Base-by-base conservation (phyloP, 495 filamentous ascomycete genomes). In the Penicillium daleae region DNA sequence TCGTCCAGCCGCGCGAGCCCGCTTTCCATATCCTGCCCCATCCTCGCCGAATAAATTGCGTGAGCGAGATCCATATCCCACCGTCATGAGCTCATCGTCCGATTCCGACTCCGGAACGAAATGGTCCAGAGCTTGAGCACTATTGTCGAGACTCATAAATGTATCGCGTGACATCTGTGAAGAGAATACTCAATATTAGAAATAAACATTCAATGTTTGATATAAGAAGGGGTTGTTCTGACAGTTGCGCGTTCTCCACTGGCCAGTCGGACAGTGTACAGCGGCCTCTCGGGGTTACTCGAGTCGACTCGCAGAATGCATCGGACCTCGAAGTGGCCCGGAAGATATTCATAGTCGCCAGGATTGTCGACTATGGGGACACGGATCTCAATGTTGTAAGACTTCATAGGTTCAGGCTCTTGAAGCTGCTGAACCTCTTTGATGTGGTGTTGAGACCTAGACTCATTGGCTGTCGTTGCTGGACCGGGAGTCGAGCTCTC, bases 331-430 rank as follows among this genome's bases (percentile, higher is more conserved):
- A 72, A 78, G 59, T 84, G 78, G 8, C 79, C 83, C n/a, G 71
- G 72, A 10, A 82, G 76, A 54, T 72, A 75, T 32, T 80, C 69
- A 63, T 85, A 87, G 56, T 85, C 81, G 58, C 77, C 75, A 4
- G 63, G 59, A n/a, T 77, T 66, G 22, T 71, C 56, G 24, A 79
- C 65, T 0, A 56, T 48, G 9, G 82, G 81, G 9, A 85, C 71
- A 15, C 42, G 4, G 15, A 72, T 51, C 33, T 80, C 66, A 21
- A 85, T 69, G 64, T 44, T 75, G 3, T 21, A 8, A 29, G n/a
- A 4, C 9, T 35, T 17, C 31, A 31, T 48, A 17, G 19, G 2
- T 13, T 24, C 48, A 48, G 24, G 21, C 29, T 32, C 31, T 55
- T 48, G 33, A 13, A 17, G 19, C 53, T 4, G 29, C 17, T 27